Conservation (phyloP, 78 protist species). For the Dictyostelium capitatum region DNA sequence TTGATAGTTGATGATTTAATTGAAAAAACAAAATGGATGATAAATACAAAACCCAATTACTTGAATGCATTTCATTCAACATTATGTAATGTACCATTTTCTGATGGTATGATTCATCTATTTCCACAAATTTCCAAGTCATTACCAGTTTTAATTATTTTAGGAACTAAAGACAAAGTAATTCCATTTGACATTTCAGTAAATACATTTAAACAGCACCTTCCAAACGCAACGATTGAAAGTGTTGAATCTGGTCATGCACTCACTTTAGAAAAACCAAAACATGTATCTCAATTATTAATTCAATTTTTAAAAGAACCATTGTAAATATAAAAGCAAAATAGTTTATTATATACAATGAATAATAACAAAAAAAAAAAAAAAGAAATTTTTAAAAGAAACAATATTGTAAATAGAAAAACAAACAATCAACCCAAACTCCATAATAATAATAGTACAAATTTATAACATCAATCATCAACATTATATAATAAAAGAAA, state of each 20-base stretch:
- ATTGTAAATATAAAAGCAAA: conserved; percentile 12
- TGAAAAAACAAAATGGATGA: conserved; percentile 45
- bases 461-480: too few species aligned
- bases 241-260: conserved; percentile 51
- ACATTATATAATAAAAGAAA: too few species aligned
- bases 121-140: conserved; percentile 14
- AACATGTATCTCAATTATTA: neutral
- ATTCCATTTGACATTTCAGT: neutral
- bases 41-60: conserved; percentile 18
- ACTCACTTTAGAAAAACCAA: conserved; percentile 30
- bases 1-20: conserved; percentile 37
- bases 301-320: conserved; percentile 31
- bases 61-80: conserved; percentile 35
- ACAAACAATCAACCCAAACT: too few species aligned
- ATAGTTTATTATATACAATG: too few species aligned
- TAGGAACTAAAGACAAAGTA: conserved; percentile 42
- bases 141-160: conserved; percentile 12
- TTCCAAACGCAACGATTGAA: conserved; percentile 13
- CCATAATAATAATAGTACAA: too few species aligned
- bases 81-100: conserved; percentile 22
- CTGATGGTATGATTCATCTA: neutral
- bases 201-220: neutral
- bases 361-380: too few species aligned
- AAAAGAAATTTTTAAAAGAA: too few species aligned
- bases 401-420: too few species aligned